phyloP scores from a whole-genome alignment of 1,284 basidiomycete species.

The Sanghuangporus weigelae region DNA sequence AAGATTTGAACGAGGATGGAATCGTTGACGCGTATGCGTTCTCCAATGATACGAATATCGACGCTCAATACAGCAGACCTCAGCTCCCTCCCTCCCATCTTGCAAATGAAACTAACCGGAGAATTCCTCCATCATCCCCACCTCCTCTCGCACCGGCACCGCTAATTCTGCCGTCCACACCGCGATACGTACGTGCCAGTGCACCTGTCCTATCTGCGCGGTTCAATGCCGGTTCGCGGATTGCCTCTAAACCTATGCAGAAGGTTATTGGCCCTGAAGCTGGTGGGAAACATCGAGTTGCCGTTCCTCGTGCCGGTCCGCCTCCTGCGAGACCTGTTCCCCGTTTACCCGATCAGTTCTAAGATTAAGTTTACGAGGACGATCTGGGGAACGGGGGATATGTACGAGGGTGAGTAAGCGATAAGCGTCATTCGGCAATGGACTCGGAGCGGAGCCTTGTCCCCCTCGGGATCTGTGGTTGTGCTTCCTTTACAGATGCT shows the following conservation, averaged over 20 bases:
- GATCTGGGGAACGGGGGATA: not conserved
- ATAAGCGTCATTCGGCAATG: not conserved
- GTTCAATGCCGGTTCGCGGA: not conserved
- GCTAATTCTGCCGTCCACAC: not conserved
- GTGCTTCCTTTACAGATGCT: no score
- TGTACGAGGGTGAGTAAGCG: not conserved
- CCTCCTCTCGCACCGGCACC: not conserved
- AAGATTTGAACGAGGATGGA: not conserved
- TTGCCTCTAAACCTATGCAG: not conserved
- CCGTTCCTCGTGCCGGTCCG: not conserved
- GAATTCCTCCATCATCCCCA: not conserved
- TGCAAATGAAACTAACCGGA: not conserved
- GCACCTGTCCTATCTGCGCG: not conserved
- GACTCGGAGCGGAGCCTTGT: not conserved
- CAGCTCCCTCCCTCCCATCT: not conserved
- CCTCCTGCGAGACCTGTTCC: not conserved
- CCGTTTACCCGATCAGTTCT: not conserved
- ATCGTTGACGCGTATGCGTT: not conserved
- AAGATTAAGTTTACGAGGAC: not conserved
- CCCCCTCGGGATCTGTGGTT: no score
- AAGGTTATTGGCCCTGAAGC: not conserved
- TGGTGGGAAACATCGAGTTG: not conserved
- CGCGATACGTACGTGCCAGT: not conserved
- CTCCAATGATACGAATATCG: not conserved
- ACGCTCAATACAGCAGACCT: not conserved